phyloP scores from a whole-genome alignment of 331 rosid species.

The Erythrophleum ivorense region DNA sequence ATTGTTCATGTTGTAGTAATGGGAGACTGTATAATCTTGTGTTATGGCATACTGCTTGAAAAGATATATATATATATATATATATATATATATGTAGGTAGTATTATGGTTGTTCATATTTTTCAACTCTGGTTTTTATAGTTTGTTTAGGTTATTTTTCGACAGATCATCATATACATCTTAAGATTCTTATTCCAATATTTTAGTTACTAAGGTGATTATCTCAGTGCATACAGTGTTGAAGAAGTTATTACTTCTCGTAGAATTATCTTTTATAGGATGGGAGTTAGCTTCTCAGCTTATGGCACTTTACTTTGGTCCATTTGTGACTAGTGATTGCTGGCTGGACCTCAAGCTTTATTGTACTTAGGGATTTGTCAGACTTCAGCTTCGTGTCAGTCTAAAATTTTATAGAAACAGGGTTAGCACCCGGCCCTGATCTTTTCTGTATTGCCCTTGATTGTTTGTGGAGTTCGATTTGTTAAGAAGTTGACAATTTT shows the following conservation, averaged over 20 bases:
- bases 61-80: constrained; percentile 35
- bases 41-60: constrained; percentile 26
- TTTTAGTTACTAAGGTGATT: background rate
- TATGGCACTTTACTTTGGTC: background rate
- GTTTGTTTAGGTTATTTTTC: background rate
- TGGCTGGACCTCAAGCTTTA: background rate
- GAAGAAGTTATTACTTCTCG: background rate
- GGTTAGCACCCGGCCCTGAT: background rate
- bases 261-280: too few relatives aligned
- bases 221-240: background rate
- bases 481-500: too few relatives aligned
- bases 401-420: too few relatives aligned
- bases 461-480: too few relatives aligned
- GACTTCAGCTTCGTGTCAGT: background rate
- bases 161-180: background rate
- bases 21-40: constrained; percentile 36
- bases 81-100: constrained; percentile 27
- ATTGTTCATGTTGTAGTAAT: constrained; percentile 23
- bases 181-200: background rate
- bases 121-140: background rate
- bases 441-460: background rate
- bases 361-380: background rate
- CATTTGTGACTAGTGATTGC: background rate
- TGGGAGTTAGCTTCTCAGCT: background rate
- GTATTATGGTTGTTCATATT: constrained; percentile 32